phyloP scores from a whole-genome alignment of 345 rosid species.

The Passiflora organensis region DNA sequence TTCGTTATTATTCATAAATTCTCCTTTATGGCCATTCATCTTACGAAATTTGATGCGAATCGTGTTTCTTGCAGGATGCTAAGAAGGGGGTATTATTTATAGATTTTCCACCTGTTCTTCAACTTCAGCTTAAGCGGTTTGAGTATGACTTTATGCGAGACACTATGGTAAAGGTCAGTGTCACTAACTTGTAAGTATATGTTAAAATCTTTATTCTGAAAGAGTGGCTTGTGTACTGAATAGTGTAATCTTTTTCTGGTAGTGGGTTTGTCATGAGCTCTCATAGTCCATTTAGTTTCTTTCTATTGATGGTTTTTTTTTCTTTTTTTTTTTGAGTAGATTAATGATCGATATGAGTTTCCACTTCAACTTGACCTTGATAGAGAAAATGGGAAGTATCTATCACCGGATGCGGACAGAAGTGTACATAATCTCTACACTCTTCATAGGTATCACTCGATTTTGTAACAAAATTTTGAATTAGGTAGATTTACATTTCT shows the following conservation, averaged over 20 bases:
- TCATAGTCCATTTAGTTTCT: too few species aligned
- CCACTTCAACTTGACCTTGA: slow-evolving; percentile 98
- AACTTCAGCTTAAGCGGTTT: slow-evolving; percentile 90
- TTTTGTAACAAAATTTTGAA: too few species aligned
- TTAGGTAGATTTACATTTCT: too few species aligned
- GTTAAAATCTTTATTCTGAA: neutral
- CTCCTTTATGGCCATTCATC: too few species aligned
- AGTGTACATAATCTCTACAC: slow-evolving; percentile 89
- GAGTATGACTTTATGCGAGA: slow-evolving; percentile 94
- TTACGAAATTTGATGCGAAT: neutral
- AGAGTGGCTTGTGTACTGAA: neutral
- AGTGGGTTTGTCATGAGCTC: too few species aligned
- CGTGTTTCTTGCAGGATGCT: slow-evolving; percentile 69
- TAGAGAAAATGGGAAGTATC: slow-evolving; percentile 69
- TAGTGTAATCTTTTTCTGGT: neutral
- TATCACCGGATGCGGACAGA: slow-evolving; percentile 89
- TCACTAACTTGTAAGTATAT: neutral
- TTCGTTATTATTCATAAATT: too few species aligned
- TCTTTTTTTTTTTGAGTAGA: slow-evolving; percentile 46
- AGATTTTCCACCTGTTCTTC: slow-evolving; percentile 97
- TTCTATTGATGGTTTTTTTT: neutral
- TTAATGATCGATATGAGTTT: slow-evolving; percentile 94
- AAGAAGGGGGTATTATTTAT: slow-evolving; percentile 85
- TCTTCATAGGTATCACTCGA: slow-evolving; percentile 79
- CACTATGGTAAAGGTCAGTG: slow-evolving; percentile 88